Evolutionary conservation across 345 rosid genomes (phyloP).

Genomic region (Populus nigra): DNA sequence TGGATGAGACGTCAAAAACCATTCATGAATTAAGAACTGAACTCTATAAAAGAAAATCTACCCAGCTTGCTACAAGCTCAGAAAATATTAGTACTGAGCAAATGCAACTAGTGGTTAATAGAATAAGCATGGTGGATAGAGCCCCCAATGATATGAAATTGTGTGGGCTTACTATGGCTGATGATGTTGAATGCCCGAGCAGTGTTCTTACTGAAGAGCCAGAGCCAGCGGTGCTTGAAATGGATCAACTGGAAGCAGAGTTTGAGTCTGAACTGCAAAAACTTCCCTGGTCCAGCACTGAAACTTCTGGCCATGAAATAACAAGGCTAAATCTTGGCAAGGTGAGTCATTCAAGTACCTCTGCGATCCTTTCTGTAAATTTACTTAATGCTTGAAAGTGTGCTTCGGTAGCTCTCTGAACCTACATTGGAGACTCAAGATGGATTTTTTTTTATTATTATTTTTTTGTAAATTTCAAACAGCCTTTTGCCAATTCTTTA

Average conservation of each 20-base stretch:
- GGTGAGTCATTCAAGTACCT: slow-evolving; percentile 37
- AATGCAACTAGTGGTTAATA: slow-evolving; percentile 15
- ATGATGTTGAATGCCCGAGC: slow-evolving; percentile 63
- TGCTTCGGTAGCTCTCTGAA: background rate
- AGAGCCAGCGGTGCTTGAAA: slow-evolving; percentile 44
- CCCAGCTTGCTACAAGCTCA: slow-evolving; percentile 23
- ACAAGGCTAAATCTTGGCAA: slow-evolving; percentile 22
- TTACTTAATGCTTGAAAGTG: background rate
- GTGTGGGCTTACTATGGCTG: slow-evolving; percentile 19
- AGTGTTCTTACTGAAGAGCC: slow-evolving; percentile 85
- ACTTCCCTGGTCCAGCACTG: slow-evolving; percentile 39
- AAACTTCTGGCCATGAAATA: slow-evolving; percentile 20
- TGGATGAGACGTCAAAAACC: slow-evolving; percentile 67
- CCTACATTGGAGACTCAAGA: background rate
- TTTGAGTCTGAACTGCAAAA: slow-evolving; percentile 77
- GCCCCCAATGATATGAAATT: slow-evolving; percentile 28
- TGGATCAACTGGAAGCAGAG: slow-evolving; percentile 77
- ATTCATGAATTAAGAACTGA: slow-evolving; percentile 68
- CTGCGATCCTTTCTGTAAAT: slow-evolving; percentile 1
- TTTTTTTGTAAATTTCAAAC: too few species aligned
- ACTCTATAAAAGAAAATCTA: slow-evolving; percentile 49
- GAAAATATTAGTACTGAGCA: slow-evolving; percentile 21
- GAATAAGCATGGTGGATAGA: slow-evolving; percentile 24
- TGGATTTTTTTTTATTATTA: background rate
- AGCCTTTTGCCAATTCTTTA: too few species aligned